These are phyloP conservation scores for Gnomoniopsis sp. DNA, from an alignment of 2,329 filamentous ascomycete species.

Conservation along the genomic window DNA sequence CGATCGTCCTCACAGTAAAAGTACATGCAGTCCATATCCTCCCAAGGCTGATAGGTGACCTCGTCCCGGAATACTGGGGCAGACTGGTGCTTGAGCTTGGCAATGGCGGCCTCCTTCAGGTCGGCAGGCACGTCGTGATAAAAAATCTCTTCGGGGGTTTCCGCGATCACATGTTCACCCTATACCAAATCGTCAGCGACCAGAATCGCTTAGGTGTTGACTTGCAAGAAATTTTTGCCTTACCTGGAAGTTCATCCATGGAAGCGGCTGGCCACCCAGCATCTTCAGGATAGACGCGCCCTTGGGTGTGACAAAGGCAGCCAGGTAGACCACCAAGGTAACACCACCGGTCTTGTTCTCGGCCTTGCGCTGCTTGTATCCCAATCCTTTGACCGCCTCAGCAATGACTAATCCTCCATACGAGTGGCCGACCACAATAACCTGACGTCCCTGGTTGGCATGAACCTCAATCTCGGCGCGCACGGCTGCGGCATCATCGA, in stretches of 20 bases:
- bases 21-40: conserved; percentile 21
- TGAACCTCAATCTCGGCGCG: conserved; percentile 21
- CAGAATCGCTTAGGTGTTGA: neutral
- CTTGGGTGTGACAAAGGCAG: conserved; percentile 24
- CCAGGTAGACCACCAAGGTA: conserved; percentile 27
- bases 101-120: conserved; percentile 13
- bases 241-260: conserved; percentile 24
- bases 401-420: conserved; percentile 30
- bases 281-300: conserved; percentile 20
- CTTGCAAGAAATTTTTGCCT: neutral
- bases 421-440: conserved; percentile 30
- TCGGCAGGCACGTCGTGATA: conserved; percentile 21
- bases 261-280: conserved; percentile 22
- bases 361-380: conserved; percentile 27
- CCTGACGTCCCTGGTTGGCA: conserved; percentile 27
- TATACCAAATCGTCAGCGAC: conserved; percentile 1
- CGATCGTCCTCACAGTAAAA: conserved; percentile 21
- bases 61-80: conserved; percentile 18
- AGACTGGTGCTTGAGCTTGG: conserved; percentile 20
- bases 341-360: conserved; percentile 33
- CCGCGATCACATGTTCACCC: conserved; percentile 16
- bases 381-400: conserved; percentile 27
- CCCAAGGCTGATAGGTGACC: conserved; percentile 22
- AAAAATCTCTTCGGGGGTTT: conserved; percentile 18
- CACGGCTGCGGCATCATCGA: conserved; percentile 28